Evolutionary conservation across 2,329 filamentous ascomycete genomes (phyloP), one percentile per base, ranked within the genome.

Genomic region (Colletotrichum tabaci): DNA sequence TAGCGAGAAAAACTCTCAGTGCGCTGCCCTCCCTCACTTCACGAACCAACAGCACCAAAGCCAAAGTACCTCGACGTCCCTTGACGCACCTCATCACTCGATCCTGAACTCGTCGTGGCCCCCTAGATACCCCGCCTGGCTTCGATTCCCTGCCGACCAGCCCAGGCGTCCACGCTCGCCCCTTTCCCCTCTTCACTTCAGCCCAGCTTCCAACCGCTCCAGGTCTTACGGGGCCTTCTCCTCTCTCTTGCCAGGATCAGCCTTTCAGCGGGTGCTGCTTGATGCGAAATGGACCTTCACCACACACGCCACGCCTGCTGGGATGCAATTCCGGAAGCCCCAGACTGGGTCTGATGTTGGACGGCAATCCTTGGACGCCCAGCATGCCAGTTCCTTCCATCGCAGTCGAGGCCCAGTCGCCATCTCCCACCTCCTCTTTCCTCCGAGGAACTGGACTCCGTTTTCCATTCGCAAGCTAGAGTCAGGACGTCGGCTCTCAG

Each of bases 1-100:
- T 55, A 55, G 35, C 30, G 4, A 56, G 6, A n/a, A 8, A 21
- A 47, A 63, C 61, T 50, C 49, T 38, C 68, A 58, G 46, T 67
- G 65, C 50, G 65, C 50, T 65, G 57, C 68, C 62, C 46, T 50
- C 23, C n/a, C 56, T 40, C 63, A 50, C 52, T 64, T 50, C 46
- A 62, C 44, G 23, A 71, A 67, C 67, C 63, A 71, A 71, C 67
- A 60, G 18, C 16, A 61, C 42, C 58, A 61, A 35, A 61, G 44
- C 26, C 26, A 50, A 49, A 35, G 18, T n/a, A 38, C 12, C 44
- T 21, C 18, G 30, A 3, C 4, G 49, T 57, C 3, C 53, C 44
- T n/a, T 18, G 16, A 47, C 44, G 5, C 21, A n/a, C 52, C 52
- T 56, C 10, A n/a, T 56, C 18, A 30, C 52, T 40, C 52, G n/a